Conservation (phyloP, 176 grass and related monocot genomes). For the Oryza nivara region DNA sequence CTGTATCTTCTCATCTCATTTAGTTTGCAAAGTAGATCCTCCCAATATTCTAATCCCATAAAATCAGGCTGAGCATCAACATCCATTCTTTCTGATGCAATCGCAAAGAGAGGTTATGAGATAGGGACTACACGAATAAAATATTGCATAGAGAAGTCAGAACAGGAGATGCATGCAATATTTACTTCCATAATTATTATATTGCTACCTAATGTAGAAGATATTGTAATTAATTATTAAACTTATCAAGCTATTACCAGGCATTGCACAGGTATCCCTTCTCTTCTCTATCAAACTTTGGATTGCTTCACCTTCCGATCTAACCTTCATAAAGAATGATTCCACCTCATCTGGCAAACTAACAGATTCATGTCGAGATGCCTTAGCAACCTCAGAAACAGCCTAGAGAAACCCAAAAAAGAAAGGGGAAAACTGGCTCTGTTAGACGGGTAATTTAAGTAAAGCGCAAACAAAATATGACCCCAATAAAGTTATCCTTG, state of each 20-base stretch:
- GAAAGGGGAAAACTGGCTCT: conserved; percentile 28
- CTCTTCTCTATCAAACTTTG: conserved; percentile 54
- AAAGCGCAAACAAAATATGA: neutral
- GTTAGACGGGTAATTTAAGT: conserved; percentile 19
- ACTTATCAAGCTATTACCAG: conserved; percentile 64
- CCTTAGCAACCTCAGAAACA: conserved; percentile 82
- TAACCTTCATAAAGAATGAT: conserved; percentile 57
- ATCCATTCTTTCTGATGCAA: conserved; percentile 53
- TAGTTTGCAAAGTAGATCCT: conserved; percentile 71
- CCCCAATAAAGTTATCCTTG: neutral
- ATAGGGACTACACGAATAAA: conserved; percentile 19
- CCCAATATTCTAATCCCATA: conserved; percentile 84
- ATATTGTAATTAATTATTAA: conserved; percentile 37
- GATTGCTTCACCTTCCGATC: conserved; percentile 57
- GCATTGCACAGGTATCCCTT: conserved; percentile 33
- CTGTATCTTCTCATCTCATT: conserved; percentile 93
- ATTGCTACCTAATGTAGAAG: conserved; percentile 5
- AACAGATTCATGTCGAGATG: conserved; percentile 69
- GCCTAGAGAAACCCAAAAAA: conserved; percentile 63
- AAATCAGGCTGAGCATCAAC: conserved; percentile 41
- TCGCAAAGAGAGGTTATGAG: conserved; percentile 31
- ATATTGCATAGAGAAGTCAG: neutral
- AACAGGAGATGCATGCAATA: conserved; percentile 2
- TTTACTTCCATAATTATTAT: neutral
- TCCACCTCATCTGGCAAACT: conserved; percentile 62